These are phyloP conservation scores for Cadophora sp. DNA, from an alignment of 2,329 filamentous ascomycete species.

Conservation along the genomic window DNA sequence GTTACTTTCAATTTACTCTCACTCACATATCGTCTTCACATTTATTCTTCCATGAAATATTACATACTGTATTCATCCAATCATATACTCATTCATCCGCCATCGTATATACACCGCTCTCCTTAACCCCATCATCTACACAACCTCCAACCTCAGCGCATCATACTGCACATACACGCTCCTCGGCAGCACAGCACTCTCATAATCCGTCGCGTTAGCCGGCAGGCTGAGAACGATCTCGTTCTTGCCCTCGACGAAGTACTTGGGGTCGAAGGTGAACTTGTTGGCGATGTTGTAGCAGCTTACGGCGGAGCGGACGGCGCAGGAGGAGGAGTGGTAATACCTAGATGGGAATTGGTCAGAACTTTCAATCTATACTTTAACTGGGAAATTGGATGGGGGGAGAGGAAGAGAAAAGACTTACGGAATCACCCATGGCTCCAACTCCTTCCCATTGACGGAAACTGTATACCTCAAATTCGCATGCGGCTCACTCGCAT, in stretches of 20 bases:
- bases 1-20: too few species aligned
- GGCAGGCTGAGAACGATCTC: conserved; percentile 63
- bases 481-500: conserved; percentile 57
- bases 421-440: conserved; percentile 64
- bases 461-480: conserved; percentile 59
- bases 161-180: conserved; percentile 71
- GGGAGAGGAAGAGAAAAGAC: conserved; percentile 29
- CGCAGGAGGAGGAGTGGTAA: conserved; percentile 64
- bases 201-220: conserved; percentile 63
- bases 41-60: too few species aligned
- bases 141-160: conserved; percentile 64
- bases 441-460: conserved; percentile 53
- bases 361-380: too few species aligned
- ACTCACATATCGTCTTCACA: too few species aligned
- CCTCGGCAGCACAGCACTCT: conserved; percentile 60
- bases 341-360: too few species aligned
- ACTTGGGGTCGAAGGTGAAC: conserved; percentile 59
- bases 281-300: conserved; percentile 69
- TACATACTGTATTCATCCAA: background rate
- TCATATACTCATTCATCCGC: background rate
- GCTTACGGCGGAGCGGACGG: conserved; percentile 62
- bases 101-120: background rate
- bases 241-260: conserved; percentile 60
- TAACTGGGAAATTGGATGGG: too few species aligned
- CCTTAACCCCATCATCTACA: background rate